Evolutionary conservation across 2,329 filamentous ascomycete species (phyloP), one percentile per base, ranked within the genome.

Genomic region (Decorospora gaudefroyi): DNA sequence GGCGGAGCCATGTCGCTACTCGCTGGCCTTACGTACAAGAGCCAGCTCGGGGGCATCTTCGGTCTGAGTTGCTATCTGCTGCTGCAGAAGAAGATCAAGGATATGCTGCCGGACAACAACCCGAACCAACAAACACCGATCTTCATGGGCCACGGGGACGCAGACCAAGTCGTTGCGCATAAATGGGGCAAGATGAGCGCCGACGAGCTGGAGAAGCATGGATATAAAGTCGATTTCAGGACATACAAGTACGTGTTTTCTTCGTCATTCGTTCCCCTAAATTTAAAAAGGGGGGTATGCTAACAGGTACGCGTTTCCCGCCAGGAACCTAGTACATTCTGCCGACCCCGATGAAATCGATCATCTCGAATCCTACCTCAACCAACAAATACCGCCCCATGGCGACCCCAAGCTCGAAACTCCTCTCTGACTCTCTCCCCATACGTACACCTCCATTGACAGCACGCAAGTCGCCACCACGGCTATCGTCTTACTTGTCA

Each of bases 1-100:
- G 92, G 92, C 46, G 92, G 89, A 38, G 90, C 90, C 43, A 90
- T 96, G 78, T 83, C 89, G 13, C 72, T 97, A 26, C 83, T 96
- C 63, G 78, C 87, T 0, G 91, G 89, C 4, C 73, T 95, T 28
- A 95, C 90, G 4, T 81, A 77, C 55, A 77, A 79, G 31, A 77
- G 81, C 57, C 90, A 89, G 72, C 76, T 97, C 11, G 92, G 84
- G n/a, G 92, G 91, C 51, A 87, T 97, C 53, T 85, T 96, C 51
- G 90, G 86, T 6, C 73, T 97, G 50, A 93, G 88, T 9, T 86
- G 83, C 60, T 97, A 95, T 72, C 73, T 96, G 57, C 78, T 90
- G 13, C 76, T 96, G 32, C 78, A 82, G 52, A 74, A 80, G 51
- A 86, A 85, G 64, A 69, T 89, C 55, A 76, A 79, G 64, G 77